Base-by-base conservation (phyloP, 1,284 basidiomycete species). In the Trametes versicolor region DNA sequence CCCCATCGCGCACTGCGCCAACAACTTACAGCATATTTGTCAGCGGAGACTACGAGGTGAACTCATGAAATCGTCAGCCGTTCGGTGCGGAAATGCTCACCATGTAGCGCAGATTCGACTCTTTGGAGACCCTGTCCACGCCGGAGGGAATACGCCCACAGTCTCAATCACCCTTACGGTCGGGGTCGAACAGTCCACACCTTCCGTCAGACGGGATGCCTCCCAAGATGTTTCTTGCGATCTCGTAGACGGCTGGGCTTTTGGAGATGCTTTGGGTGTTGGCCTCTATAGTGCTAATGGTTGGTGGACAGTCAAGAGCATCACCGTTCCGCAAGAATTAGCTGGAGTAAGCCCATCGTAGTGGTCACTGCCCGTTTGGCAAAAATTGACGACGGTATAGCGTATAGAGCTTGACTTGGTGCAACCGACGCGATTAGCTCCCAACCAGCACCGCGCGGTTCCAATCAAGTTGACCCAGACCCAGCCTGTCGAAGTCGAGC, bases 41-140 rank as follows among this genome's bases (percentile, higher is more conserved):
- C 21, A 88, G 87, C 66, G 88, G 87, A 8, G 90, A 93, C 71
- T 92, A 91, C 69, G 93, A 94, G 82, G 90, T 88, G 71, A 62
- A 73, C 21, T 52, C 17, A 25, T 39, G 8, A 1, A 2, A 7
- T 9, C 39, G 17, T 36, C 34, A 2, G 3, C 9, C 39, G 17
- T 36, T 23, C 39, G 17, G 4, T 7, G 21, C 12, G 21, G 2
- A 15, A 17, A 37, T 56, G 8, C 54, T 62, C 25, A 57, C 15
- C 23, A 12, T n/a, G 32, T 1, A 37, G 10, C 36, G 4, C 51
- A 93, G 91, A 93, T 94, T 64, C 80, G 92, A 62, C 80, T 94
- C 21, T 94, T 94, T 72, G 93, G 92, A 10, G 91, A 92, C 72
- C 91, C 92, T 2, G 75, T 72, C 43, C 76, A 74, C 19, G 70